These are phyloP conservation scores for Oxytropis ochrocephala DNA, from an alignment of 306 rosid genomes.

Conservation along the genomic window DNA sequence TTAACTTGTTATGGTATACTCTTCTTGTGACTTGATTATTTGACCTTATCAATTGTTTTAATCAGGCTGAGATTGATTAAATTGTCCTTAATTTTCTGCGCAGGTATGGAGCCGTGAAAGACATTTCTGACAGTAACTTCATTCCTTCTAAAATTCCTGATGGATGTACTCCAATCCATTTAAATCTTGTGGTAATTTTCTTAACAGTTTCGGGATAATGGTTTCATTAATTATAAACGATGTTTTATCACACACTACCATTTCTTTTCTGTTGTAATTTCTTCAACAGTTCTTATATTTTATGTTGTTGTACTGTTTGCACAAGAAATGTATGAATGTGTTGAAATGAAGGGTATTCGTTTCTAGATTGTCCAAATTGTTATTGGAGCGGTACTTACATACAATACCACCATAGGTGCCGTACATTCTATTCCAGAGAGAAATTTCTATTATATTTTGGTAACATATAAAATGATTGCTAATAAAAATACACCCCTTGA, in stretches of 20 bases:
- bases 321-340: neutral
- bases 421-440: too few relatives aligned
- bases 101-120: slow-evolving; percentile 71
- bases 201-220: neutral
- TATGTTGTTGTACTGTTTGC: neutral
- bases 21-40: neutral
- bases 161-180: slow-evolving; percentile 73
- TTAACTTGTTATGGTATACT: neutral
- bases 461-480: too few relatives aligned
- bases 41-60: neutral
- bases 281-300: neutral
- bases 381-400: too few relatives aligned
- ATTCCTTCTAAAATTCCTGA: slow-evolving; percentile 49
- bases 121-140: slow-evolving; percentile 30
- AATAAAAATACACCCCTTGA: too few relatives aligned
- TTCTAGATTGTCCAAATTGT: neutral
- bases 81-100: neutral
- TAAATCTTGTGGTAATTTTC: slow-evolving; percentile 82
- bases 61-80: neutral
- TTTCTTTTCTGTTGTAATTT: slow-evolving; percentile 40
- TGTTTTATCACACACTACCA: slow-evolving; percentile 46
- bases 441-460: too few relatives aligned
- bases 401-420: too few relatives aligned
- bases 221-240: slow-evolving; percentile 1
- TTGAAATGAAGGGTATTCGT: neutral